Base-by-base conservation (phyloP, 2,329 filamentous ascomycete species). In the Fusarium albidum region DNA sequence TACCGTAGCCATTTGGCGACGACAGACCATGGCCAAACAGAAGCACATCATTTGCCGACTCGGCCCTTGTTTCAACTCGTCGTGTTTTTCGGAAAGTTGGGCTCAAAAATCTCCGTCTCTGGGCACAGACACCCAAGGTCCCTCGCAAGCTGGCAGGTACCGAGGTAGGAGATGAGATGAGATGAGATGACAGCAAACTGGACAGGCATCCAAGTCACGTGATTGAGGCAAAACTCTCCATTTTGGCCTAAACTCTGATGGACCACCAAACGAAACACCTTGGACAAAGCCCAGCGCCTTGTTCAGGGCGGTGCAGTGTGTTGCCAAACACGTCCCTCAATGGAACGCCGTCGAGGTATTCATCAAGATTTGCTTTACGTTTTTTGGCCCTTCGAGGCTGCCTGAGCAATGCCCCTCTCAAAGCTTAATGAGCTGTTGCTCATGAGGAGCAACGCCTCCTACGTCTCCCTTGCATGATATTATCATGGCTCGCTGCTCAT, bases 391-490 rank as follows among this genome's bases (percentile, higher is more conserved):
- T 39, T 38, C 14, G n/a, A 34, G 27, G 14, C 18, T 21, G 29
- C 9, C 32, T 25, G 15, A 28, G 34, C 31, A 17, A 26, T 38
- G 15, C 25, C 13, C 28, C 17, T 13, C 34, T 28, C 28, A 17
- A 28, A 17, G 29, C 53, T 33, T 27, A 38, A 59, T 48, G 34
- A 29, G 35, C 21, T 35, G 42, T 38, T 42, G 29, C 26, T 33
- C 37, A 21, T 21, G 7, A 21, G 21, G 31, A 37, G 33, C 46
- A 38, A 41, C 42, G 29, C 46, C 28, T 33, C 26, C 14, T 33
- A 25, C 10, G 14, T 34, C 25, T 35, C 57, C 58, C 57, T 61
- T 58, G 44, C 57, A 55, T 55, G 38, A 48, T 21, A 40, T 28
- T 45, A n/a, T 34, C 27, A 33, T 43, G 34, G 45, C 33, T 43